Evolutionary conservation across 306 rosid genomes (phyloP).

Genomic region (Quercus ilex): DNA sequence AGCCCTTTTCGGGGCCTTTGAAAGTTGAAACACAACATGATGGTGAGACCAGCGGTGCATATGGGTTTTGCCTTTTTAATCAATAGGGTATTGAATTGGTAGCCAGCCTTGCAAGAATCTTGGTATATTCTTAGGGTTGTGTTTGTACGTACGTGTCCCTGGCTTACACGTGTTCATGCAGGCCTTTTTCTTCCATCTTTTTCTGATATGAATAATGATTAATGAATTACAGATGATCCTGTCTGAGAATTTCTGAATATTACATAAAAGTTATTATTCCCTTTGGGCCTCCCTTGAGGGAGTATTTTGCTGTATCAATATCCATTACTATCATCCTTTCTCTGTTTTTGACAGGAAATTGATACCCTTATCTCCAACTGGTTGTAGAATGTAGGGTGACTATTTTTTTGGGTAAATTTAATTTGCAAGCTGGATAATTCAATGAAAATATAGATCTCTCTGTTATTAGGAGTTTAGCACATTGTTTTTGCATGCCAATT

Average conservation of each 20-base stretch:
- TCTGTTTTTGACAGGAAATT: neutral
- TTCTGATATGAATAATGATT: neutral
- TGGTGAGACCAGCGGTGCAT: conserved; percentile 45
- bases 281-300: neutral
- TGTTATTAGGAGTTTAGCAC: too few relatives aligned
- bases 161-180: conserved; percentile 22
- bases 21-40: conserved; percentile 26
- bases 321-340: neutral
- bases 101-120: conserved; percentile 55
- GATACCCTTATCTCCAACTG: conserved; percentile 1
- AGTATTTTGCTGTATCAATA: conserved; percentile 8
- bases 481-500: too few relatives aligned
- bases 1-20: neutral
- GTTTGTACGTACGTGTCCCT: conserved; percentile 13
- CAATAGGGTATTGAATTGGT: conserved; percentile 21
- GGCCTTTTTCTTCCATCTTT: neutral
- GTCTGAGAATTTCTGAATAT: neutral
- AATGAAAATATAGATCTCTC: too few relatives aligned
- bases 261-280: conserved; percentile 3
- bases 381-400: neutral
- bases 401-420: neutral
- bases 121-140: conserved; percentile 33
- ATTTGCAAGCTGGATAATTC: too few relatives aligned
- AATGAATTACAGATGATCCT: neutral
- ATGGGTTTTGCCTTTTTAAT: conserved; percentile 25